Conservation (phyloP, 208 protist genomes). For the Trypanosoma cruzi region DNA sequence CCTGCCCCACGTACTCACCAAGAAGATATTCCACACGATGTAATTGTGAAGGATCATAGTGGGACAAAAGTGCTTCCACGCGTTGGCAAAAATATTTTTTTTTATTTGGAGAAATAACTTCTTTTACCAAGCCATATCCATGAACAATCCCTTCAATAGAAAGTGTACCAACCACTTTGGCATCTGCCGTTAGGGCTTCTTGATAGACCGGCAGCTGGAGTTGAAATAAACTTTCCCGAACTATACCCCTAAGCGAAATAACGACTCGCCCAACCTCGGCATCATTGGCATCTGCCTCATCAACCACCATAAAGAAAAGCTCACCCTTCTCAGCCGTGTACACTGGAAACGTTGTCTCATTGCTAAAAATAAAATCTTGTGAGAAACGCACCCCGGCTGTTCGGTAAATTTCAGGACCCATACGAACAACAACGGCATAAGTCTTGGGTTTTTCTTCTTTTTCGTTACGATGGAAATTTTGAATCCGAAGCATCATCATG, state of each 20-base stretch:
- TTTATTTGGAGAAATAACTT: constrained; percentile 12
- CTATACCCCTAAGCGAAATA: constrained; percentile 45
- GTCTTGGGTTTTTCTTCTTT: constrained; percentile 3
- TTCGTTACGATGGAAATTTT: constrained; percentile 5
- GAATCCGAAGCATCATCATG: constrained; percentile 37
- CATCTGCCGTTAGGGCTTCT: constrained; percentile 44
- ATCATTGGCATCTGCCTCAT: constrained; percentile 42
- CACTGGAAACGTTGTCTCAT: constrained; percentile 41
- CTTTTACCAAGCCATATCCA: constrained; percentile 42
- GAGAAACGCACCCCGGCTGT: constrained; percentile 36
- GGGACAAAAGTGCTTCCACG: constrained; percentile 36
- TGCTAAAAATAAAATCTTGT: constrained; percentile 40
- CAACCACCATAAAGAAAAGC: constrained; percentile 58
- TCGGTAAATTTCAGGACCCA: constrained; percentile 43
- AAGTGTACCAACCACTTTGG: constrained; percentile 43
- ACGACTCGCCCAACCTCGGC: constrained; percentile 59
- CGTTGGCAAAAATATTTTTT: constrained; percentile 29
- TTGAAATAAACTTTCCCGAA: constrained; percentile 21
- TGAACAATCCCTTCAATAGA: constrained; percentile 53
- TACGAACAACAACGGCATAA: constrained; percentile 36
- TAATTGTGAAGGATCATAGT: constrained; percentile 50
- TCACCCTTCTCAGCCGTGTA: constrained; percentile 45
- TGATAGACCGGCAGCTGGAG: constrained; percentile 51
- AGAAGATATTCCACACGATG: constrained; percentile 71
- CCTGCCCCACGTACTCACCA: constrained; percentile 38